phyloP scores from a whole-genome alignment of 2,329 filamentous ascomycete species.

The Fusarium dimerum region DNA sequence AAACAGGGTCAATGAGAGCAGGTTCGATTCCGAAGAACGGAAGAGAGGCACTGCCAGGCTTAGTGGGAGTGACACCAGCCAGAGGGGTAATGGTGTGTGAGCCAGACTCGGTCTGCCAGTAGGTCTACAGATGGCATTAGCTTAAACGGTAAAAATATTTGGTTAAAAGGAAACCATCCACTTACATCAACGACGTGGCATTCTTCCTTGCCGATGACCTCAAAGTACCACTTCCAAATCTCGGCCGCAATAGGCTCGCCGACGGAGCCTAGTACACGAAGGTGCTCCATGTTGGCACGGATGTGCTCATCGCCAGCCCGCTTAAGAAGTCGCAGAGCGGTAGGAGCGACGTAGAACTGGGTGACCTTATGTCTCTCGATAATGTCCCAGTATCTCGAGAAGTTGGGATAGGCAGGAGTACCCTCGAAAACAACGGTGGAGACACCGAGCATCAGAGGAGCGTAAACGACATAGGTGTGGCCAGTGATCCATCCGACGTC shows the following conservation, averaged over 20 bases:
- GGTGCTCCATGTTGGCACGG: slow-evolving; percentile 82
- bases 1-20: slow-evolving; percentile 94
- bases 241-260: slow-evolving; percentile 97
- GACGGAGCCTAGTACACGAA: slow-evolving; percentile 90
- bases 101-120: slow-evolving; percentile 99
- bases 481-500: slow-evolving; percentile 99
- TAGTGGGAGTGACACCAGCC: slow-evolving; percentile 90
- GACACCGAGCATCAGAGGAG: slow-evolving; percentile 87
- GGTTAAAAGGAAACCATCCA: slow-evolving; percentile 29
- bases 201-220: slow-evolving; percentile 89
- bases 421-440: slow-evolving; percentile 97
- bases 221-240: slow-evolving; percentile 99
- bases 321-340: slow-evolving; percentile 89
- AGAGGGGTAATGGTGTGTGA: slow-evolving; percentile 94
- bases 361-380: slow-evolving; percentile 94
- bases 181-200: slow-evolving; percentile 92
- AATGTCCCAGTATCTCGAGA: slow-evolving; percentile 98
- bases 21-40: slow-evolving; percentile 99
- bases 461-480: slow-evolving; percentile 97
- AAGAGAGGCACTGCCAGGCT: slow-evolving; percentile 92
- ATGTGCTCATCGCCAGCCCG: slow-evolving; percentile 93
- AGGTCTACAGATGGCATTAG: slow-evolving; percentile 64
- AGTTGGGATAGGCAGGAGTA: slow-evolving; percentile 95
- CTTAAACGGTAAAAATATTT: too few relatives aligned
- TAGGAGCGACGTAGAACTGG: slow-evolving; percentile 98